Base-by-base conservation (phyloP, 805 yeast species). In the Kregervanrija delftensis region DNA sequence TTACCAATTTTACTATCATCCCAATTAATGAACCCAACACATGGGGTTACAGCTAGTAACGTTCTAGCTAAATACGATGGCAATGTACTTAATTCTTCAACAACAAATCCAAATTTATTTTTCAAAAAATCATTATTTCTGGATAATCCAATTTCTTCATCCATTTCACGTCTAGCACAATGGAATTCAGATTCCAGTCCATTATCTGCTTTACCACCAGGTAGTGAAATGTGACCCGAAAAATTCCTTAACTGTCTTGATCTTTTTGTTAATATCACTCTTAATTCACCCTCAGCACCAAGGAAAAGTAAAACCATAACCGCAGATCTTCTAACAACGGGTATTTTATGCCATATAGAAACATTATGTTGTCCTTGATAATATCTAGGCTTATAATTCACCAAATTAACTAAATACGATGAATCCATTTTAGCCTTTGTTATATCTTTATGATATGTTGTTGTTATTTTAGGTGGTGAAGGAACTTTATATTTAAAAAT, bases 121-220 rank as follows among this genome's bases (percentile, higher is more conserved):
- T 57, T 47, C 33, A 83, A 61, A 9, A 58, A 57, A 0, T 63
- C 66, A 46, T 83, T 76, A 53, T 71, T 63, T 12, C 71, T 61
- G 10, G 74, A 72, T 16, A 87, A 60, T 0, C 96, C 96, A 41
- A 90, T 86, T 59, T 90, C 98, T 59, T 90, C 98, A 45, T 73
- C 75, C 49, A 89, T 79, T 61, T 90, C 98, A 31, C 98, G 68
- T 47, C 95, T 69, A 0, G 96, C 83, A 35, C 83, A 82, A 37
- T 75, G 73, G 72, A 83, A 81, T 46, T 85, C 86, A 11, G 74
- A 63, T 53, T 87, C 88, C 14, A 74, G 67, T 0, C 73, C 78
- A 36, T 53, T 58, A 60, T 90, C 97, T 4, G 95, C 89, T 57
- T 83, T 86, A 8, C 97, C 98, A 2, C 98, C 98, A 4, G 98